Percentiles rank a stretch among this genome's conserved stretches.
These are phyloP conservation scores for Skeletonema menzelii DNA, from an alignment of 108 stramenopile species.

Conservation along the genomic window DNA sequence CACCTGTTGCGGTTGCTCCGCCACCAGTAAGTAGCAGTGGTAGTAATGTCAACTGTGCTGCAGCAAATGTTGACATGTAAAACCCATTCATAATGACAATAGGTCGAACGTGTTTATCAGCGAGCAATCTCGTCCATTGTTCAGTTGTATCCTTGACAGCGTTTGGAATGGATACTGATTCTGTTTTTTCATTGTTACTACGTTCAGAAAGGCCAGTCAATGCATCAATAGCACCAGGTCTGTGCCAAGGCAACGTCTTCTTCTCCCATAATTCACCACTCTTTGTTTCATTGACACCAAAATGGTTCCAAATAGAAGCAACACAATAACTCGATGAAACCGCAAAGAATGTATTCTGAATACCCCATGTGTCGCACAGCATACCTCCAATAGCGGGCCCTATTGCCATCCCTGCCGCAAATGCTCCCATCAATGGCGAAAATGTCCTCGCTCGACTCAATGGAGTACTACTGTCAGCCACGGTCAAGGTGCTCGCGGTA, in stretches of 20 bases:
- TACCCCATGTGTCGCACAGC: constrained; percentile 69
- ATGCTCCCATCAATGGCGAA: constrained; percentile 83
- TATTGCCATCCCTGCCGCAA: constrained; percentile 85
- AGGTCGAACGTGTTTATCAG: constrained; percentile 55
- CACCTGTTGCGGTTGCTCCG: constrained; percentile 7
- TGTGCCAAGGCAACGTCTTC: constrained; percentile 49
- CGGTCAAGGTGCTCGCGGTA: constrained; percentile 75
- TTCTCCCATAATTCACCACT: constrained; percentile 16
- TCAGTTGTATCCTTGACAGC: constrained; percentile 61
- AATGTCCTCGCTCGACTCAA: constrained; percentile 77
- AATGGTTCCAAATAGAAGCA: constrained; percentile 60
- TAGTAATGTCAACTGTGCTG: constrained; percentile 84
- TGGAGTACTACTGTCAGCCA: constrained; percentile 85
- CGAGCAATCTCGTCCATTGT: constrained; percentile 72
- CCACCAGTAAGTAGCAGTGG: constrained; percentile 74
- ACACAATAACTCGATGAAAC: constrained; percentile 69
- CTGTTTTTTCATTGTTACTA: constrained; percentile 1
- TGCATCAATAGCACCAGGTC: neutral
- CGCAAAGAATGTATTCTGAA: constrained; percentile 69
- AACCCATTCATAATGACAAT: constrained; percentile 83
- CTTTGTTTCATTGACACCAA: constrained; percentile 66
- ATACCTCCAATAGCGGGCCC: constrained; percentile 88
- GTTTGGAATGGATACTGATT: constrained; percentile 26
- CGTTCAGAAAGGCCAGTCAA: constrained; percentile 3
- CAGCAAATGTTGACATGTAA: constrained; percentile 83